Evolutionary conservation across 2,329 filamentous ascomycete species (phyloP).

Genomic region (Pyrenophora teres): DNA sequence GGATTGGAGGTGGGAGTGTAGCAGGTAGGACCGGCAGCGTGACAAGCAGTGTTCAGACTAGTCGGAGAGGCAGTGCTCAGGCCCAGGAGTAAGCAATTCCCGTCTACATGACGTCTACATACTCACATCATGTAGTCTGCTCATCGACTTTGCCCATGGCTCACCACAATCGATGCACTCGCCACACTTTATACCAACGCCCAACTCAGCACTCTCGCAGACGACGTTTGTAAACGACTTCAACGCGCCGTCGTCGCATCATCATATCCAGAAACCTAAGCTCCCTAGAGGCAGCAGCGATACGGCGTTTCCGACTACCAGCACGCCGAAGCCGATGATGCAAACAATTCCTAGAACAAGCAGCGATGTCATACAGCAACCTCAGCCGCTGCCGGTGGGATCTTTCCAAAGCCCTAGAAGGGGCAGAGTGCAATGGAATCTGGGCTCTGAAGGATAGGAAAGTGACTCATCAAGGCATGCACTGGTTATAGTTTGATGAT

Average conservation of each 20-base stretch:
- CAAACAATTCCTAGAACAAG: slow-evolving; percentile 26
- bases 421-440: slow-evolving; percentile 42
- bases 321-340: slow-evolving; percentile 13
- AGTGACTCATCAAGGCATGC: background rate
- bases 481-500: background rate
- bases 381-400: slow-evolving; percentile 32
- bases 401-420: slow-evolving; percentile 19
- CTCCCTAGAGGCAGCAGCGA: slow-evolving; percentile 33
- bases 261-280: slow-evolving; percentile 25
- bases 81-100: slow-evolving; percentile 29
- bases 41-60: slow-evolving; percentile 23
- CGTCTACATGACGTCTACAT: background rate
- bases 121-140: slow-evolving; percentile 5
- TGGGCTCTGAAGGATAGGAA: slow-evolving; percentile 36
- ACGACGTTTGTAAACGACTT: slow-evolving; percentile 23
- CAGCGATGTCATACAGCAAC: slow-evolving; percentile 38
- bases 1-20: slow-evolving; percentile 22
- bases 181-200: slow-evolving; percentile 2
- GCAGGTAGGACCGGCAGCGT: slow-evolving; percentile 30
- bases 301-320: slow-evolving; percentile 14
- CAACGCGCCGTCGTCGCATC: slow-evolving; percentile 25
- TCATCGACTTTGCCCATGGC: slow-evolving; percentile 8
- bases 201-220: background rate
- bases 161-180: slow-evolving; percentile 5
- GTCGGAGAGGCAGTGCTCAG: slow-evolving; percentile 34